A percentile compares a stretch with the other conserved stretches of the same genome.
Conservation (phyloP, 2,329 filamentous ascomycete species). For the Aspergillus ruber region DNA sequence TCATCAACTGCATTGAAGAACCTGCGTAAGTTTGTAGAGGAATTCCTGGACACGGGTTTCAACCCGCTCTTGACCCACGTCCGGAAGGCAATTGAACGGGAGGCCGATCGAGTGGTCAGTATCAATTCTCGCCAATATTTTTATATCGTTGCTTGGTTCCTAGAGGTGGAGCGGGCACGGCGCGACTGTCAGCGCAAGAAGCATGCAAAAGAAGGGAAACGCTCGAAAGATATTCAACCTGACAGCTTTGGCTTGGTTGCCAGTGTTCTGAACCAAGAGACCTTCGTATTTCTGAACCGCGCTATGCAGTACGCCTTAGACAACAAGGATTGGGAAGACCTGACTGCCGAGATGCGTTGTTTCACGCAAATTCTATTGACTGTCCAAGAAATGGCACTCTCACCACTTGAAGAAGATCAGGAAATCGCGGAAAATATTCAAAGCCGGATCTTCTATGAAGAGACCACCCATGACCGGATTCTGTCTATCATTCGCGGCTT, state of each 20-base stretch:
- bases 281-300: constrained; percentile 80
- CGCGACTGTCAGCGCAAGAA: constrained; percentile 54
- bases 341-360: constrained; percentile 84
- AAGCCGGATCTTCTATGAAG: constrained; percentile 96
- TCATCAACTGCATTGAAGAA: constrained; percentile 68
- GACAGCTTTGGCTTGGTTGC: constrained; percentile 83
- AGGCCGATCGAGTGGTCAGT: constrained; percentile 71
- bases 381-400: constrained; percentile 85
- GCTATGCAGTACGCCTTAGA: constrained; percentile 74
- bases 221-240: constrained; percentile 52
- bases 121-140: constrained; percentile 82
- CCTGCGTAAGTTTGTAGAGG: constrained; percentile 75
- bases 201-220: constrained; percentile 42
- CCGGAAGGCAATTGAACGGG: constrained; percentile 81
- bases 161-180: constrained; percentile 74
- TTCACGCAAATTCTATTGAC: constrained; percentile 92
- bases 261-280: constrained; percentile 86
- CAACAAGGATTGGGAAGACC: constrained; percentile 77
- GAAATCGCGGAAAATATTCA: constrained; percentile 98
- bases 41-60: constrained; percentile 92
- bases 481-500: constrained; percentile 75
- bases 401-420: constrained; percentile 81
- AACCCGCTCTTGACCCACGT: constrained; percentile 83
- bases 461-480: constrained; percentile 83
- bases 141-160: constrained; percentile 87